Conservation (phyloP, 345 rosid genomes). For the Ailanthus altissimus region DNA sequence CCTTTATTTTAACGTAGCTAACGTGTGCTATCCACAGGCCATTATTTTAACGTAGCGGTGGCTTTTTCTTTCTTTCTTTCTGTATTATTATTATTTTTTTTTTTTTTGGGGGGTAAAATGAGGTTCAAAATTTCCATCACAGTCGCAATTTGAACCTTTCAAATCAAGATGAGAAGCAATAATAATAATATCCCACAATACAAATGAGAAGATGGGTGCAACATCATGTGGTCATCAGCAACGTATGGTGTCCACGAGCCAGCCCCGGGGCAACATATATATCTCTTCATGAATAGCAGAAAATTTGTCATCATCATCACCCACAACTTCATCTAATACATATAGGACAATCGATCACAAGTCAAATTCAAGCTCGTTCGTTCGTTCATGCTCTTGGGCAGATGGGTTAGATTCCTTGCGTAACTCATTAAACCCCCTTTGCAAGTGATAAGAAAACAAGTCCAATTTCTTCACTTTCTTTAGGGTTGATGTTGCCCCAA, state of each 20-base stretch:
- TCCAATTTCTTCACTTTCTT: not conserved
- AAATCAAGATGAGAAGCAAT: not conserved
- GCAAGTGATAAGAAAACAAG: not conserved
- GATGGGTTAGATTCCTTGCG: not conserved
- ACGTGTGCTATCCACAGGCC: too few species aligned
- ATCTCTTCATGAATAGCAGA: too few species aligned
- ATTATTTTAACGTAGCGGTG: too few species aligned
- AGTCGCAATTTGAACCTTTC: not conserved
- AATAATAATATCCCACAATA: not conserved
- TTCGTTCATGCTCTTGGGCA: not conserved
- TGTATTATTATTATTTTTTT: too few species aligned
- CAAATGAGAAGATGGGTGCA: not conserved
- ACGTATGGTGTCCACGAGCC: constrained; percentile 29
- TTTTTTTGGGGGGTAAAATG: too few species aligned
- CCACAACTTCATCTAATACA: not conserved
- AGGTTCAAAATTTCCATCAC: not conserved
- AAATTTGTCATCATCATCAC: not conserved
- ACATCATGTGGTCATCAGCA: not conserved
- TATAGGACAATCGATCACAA: not conserved
- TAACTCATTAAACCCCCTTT: not conserved
- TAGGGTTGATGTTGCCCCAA: too few species aligned
- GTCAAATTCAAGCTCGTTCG: not conserved
- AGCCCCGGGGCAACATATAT: too few species aligned
- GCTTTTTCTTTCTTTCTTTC: too few species aligned
- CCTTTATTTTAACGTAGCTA: not conserved